Evolutionary conservation across 1,139 yeast genomes (phyloP).

Genomic region (Geotrichum cucujoidarum): DNA sequence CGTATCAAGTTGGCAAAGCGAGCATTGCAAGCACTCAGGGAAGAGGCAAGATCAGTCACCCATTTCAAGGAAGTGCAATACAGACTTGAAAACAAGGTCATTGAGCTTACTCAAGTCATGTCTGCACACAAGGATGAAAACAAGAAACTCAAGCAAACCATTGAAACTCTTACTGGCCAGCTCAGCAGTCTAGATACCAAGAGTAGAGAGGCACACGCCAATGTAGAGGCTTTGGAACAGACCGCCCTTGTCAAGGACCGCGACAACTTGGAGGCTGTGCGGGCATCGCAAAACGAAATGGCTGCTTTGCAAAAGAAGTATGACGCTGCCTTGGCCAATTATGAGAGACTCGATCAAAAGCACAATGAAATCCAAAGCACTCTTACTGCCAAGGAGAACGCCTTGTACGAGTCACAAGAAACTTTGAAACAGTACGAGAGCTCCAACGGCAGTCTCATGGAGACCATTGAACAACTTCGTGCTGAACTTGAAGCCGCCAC

Average conservation of each 20-base stretch:
- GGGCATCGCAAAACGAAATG: conserved; percentile 46
- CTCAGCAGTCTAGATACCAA: conserved; percentile 34
- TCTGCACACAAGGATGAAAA: conserved; percentile 77
- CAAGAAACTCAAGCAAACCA: conserved; percentile 60
- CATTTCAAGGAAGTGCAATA: conserved; percentile 89
- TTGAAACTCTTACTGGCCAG: conserved; percentile 46
- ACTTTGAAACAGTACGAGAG: conserved; percentile 33
- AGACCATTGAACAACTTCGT: conserved; percentile 65
- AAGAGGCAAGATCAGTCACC: conserved; percentile 86
- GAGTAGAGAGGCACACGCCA: conserved; percentile 31
- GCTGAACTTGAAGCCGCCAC: conserved; percentile 48
- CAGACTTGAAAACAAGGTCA: conserved; percentile 90
- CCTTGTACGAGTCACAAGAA: conserved; percentile 36
- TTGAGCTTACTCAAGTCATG: conserved; percentile 82
- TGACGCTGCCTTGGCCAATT: conserved; percentile 55
- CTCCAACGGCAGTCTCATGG: conserved; percentile 43
- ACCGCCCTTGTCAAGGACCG: conserved; percentile 58
- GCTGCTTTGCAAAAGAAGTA: conserved; percentile 50
- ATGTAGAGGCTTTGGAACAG: conserved; percentile 36
- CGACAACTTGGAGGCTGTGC: conserved; percentile 49
- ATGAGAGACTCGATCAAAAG: conserved; percentile 59
- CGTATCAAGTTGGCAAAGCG: conserved; percentile 71
- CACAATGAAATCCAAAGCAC: conserved; percentile 59
- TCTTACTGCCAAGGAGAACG: conserved; percentile 57
- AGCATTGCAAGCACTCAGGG: conserved; percentile 59